Percentiles rank a stretch among this genome's conserved stretches.
phyloP scores from a whole-genome alignment of 2,329 filamentous ascomycete species.

The Beauveria scarabaeidicola region DNA sequence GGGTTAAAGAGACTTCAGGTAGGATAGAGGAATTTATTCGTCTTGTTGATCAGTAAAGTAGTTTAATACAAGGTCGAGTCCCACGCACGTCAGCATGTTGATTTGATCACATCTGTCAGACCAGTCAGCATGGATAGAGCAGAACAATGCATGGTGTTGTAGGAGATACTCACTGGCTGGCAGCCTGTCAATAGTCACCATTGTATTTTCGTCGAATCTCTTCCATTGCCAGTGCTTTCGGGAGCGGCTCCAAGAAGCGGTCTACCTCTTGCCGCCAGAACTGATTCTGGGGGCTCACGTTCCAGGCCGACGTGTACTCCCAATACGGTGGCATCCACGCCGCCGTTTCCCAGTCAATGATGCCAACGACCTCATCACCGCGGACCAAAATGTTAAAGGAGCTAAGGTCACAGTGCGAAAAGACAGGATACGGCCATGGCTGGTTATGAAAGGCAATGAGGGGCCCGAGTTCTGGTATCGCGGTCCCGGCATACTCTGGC shows the following conservation, averaged over 20 bases:
- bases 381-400: slow-evolving; percentile 21
- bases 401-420: slow-evolving; percentile 34
- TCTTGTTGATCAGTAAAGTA: background rate
- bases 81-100: background rate
- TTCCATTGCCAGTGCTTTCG: slow-evolving; percentile 3
- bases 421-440: slow-evolving; percentile 16
- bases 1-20: background rate
- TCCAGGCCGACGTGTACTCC: slow-evolving; percentile 16
- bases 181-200: background rate
- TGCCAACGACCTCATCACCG: slow-evolving; percentile 20
- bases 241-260: background rate
- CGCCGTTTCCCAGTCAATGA: slow-evolving; percentile 21
- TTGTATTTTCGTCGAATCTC: background rate
- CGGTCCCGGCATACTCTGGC: background rate
- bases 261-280: slow-evolving; percentile 17
- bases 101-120: background rate
- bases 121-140: background rate
- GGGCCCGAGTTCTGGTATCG: slow-evolving; percentile 4
- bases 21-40: background rate
- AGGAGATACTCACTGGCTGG: background rate
- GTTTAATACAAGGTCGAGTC: background rate
- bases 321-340: slow-evolving; percentile 20
- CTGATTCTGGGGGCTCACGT: slow-evolving; percentile 14
- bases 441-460: slow-evolving; percentile 14
- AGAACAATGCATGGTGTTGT: background rate